Evolutionary conservation across 2,329 filamentous ascomycete genomes (phyloP).

Genomic region (Sporothrix pallida): DNA sequence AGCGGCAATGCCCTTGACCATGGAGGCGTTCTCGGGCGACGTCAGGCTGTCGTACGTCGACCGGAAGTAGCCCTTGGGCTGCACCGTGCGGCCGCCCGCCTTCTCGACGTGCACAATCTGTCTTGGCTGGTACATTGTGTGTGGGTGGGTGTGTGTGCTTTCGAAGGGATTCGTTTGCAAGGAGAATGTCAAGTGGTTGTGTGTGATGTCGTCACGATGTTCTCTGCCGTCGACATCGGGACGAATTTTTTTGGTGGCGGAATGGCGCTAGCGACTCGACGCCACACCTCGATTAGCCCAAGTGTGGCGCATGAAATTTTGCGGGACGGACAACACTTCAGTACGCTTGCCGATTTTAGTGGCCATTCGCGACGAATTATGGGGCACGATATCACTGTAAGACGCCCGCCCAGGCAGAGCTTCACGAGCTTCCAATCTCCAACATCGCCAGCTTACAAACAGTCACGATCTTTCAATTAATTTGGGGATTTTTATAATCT

Average conservation of each 20-base stretch:
- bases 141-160: slow-evolving; percentile 16
- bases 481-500: neutral
- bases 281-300: neutral
- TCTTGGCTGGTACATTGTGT: slow-evolving; percentile 62
- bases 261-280: neutral
- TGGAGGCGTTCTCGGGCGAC: slow-evolving; percentile 65
- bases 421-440: neutral
- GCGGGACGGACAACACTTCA: neutral
- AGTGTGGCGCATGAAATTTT: slow-evolving; percentile 5
- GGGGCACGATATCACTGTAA: neutral
- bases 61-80: slow-evolving; percentile 58
- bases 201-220: slow-evolving; percentile 15
- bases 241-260: slow-evolving; percentile 31
- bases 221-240: slow-evolving; percentile 14
- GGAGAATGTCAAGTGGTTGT: neutral
- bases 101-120: slow-evolving; percentile 60
- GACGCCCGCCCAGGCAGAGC: neutral
- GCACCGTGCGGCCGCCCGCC: slow-evolving; percentile 50
- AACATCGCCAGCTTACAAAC: neutral
- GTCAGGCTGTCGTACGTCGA: slow-evolving; percentile 64
- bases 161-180: neutral
- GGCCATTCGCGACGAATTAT: neutral
- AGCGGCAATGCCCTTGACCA: slow-evolving; percentile 65
- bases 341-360: neutral
- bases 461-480: neutral